A percentile compares a stretch with the other conserved stretches of the same genome.
phyloP scores from a whole-genome alignment of 257 asterid genomes.

The Nicotiana benthamiana region DNA sequence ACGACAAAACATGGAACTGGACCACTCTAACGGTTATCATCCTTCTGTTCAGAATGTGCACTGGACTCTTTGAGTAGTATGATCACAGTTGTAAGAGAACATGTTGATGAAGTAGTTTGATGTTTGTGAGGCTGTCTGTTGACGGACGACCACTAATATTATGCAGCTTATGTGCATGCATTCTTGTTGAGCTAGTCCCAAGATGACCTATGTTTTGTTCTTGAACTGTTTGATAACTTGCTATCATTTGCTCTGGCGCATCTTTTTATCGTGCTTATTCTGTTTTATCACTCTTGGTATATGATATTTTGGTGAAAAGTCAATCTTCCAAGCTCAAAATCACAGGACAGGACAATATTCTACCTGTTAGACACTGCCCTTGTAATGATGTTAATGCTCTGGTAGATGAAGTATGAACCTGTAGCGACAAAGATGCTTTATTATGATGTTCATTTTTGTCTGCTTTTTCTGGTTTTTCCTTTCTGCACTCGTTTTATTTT shows the following conservation, averaged over 20 bases:
- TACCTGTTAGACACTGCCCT: neutral
- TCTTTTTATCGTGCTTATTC: too few species aligned
- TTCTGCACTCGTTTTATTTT: neutral
- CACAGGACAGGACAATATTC: neutral
- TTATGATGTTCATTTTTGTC: neutral
- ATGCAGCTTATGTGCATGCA: neutral
- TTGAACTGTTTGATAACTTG: neutral
- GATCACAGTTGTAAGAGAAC: neutral
- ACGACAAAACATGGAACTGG: conserved; percentile 38
- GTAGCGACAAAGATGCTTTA: neutral
- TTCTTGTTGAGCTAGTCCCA: neutral
- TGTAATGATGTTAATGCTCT: neutral
- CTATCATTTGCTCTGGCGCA: too few species aligned
- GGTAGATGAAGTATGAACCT: neutral
- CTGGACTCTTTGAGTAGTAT: conserved; percentile 46
- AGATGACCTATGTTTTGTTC: neutral
- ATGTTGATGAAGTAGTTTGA: neutral
- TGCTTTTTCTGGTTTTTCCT: neutral
- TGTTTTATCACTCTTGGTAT: neutral
- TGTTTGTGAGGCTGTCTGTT: neutral
- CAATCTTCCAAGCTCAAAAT: neutral
- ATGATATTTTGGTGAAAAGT: neutral
- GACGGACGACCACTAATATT: neutral
- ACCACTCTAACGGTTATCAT: conserved; percentile 47
- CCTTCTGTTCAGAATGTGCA: conserved; percentile 59